Evolutionary conservation across 306 rosid species (phyloP).

Genomic region (Comarum palustre): DNA sequence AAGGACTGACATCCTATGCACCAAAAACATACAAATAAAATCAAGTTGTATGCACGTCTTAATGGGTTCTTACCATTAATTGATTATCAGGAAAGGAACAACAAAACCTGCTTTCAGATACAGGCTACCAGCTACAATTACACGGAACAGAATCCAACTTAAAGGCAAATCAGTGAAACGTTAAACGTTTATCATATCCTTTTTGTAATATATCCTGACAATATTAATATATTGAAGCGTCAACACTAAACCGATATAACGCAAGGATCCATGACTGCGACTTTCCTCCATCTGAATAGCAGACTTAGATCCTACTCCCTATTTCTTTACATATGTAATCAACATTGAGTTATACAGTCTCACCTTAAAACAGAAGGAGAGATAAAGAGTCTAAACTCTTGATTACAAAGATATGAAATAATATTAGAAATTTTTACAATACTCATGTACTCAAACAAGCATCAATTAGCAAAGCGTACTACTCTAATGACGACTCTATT

Average conservation of each 20-base stretch:
- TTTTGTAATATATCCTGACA: neutral
- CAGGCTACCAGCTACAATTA: neutral
- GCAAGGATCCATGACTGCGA: conserved; percentile 15
- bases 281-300: conserved; percentile 8
- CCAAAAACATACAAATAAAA: neutral
- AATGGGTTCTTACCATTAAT: neutral
- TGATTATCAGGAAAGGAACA: neutral
- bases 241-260: neutral
- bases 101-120: neutral
- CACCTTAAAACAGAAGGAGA: conserved; percentile 91
- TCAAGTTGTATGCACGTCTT: neutral
- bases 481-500: too few relatives aligned
- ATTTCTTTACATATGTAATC: conserved; percentile 94
- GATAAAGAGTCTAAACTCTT: too few relatives aligned
- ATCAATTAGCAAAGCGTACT: too few relatives aligned
- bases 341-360: conserved; percentile 87
- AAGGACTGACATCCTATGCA: neutral
- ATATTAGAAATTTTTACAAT: too few relatives aligned
- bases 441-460: too few relatives aligned
- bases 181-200: neutral
- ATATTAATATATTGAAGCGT: conserved; percentile 10
- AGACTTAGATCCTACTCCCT: conserved; percentile 25
- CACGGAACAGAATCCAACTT: neutral
- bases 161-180: neutral
- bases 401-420: too few relatives aligned